phyloP scores from a whole-genome alignment of 345 rosid genomes.

The Hibiscus mutabilis region DNA sequence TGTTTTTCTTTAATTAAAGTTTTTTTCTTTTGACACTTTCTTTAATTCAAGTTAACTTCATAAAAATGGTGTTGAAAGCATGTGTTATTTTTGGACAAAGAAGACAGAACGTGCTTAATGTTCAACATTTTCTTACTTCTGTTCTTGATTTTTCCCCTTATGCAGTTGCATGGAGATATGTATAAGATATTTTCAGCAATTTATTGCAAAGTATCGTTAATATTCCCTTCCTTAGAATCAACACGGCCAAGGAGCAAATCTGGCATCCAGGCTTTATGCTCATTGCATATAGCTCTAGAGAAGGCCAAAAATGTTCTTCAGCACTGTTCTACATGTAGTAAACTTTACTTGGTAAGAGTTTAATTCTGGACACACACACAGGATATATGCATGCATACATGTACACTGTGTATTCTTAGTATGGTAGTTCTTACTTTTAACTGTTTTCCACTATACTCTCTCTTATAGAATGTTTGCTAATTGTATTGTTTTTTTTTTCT shows the following conservation, averaged over 20 bases:
- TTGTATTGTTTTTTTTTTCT: slow-evolving; percentile 1
- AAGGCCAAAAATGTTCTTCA: slow-evolving; percentile 12
- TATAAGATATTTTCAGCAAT: slow-evolving; percentile 64
- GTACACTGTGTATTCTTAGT: not conserved
- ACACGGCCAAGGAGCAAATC: slow-evolving; percentile 96
- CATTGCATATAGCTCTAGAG: slow-evolving; percentile 51
- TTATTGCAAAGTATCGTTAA: slow-evolving; percentile 61
- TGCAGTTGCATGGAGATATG: slow-evolving; percentile 91
- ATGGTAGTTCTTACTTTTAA: not conserved
- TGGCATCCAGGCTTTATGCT: slow-evolving; percentile 92
- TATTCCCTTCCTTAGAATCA: slow-evolving; percentile 91
- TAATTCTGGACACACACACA: not conserved
- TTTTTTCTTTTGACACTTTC: no score
- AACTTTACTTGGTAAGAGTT: slow-evolving; percentile 16
- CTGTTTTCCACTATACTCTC: not conserved
- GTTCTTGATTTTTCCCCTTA: not conserved
- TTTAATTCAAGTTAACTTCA: not conserved
- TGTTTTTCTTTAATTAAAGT: not conserved
- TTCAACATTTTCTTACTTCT: slow-evolving; percentile 2
- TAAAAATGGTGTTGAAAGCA: not conserved
- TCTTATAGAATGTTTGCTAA: slow-evolving; percentile 1
- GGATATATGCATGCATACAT: not conserved
- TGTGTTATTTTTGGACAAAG: not conserved
- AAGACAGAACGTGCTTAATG: not conserved
- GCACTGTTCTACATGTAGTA: slow-evolving; percentile 11